Evolutionary conservation across 129 eudicot genomes (phyloP).

Genomic region (Pulicaria dysenterica): DNA sequence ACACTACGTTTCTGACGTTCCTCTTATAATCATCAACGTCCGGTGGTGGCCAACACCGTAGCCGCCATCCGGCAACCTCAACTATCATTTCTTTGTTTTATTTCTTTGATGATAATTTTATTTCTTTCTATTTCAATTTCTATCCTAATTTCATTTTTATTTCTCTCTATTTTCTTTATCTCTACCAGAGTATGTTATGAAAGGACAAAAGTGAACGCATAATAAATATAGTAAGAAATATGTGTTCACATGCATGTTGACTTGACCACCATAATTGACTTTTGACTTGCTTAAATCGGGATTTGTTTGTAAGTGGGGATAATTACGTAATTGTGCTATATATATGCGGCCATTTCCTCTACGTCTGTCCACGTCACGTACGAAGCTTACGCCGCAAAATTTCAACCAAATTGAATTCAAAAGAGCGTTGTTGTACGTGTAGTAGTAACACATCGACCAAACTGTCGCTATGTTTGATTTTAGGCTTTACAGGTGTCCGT

Average conservation of each 20-base stretch:
- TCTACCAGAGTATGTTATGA: too few relatives aligned
- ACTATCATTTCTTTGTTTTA: too few relatives aligned
- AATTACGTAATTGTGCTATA: not conserved
- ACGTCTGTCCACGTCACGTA: conserved; percentile 27
- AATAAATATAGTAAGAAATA: not conserved
- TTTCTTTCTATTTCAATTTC: too few relatives aligned
- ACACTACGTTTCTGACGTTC: too few relatives aligned
- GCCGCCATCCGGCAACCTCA: too few relatives aligned
- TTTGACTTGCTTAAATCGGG: not conserved
- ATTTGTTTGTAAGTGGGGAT: not conserved
- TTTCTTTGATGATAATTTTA: too few relatives aligned
- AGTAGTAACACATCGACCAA: conserved; percentile 2
- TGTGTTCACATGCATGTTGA: conserved; percentile 33
- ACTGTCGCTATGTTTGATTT: not conserved
- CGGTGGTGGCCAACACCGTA: too few relatives aligned
- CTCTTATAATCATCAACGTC: too few relatives aligned
- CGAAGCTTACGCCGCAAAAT: conserved; percentile 26
- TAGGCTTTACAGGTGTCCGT: not conserved
- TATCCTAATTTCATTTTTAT: too few relatives aligned
- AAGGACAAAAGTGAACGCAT: conserved; percentile 6
- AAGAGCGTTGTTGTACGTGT: not conserved
- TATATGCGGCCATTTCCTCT: not conserved
- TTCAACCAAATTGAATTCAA: conserved; percentile 13
- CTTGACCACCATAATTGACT: conserved; percentile 31
- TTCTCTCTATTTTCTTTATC: too few relatives aligned